These are phyloP conservation scores for Hypoxylon sp. DNA, from an alignment of 2,329 filamentous ascomycete genomes.

Conservation along the genomic window DNA sequence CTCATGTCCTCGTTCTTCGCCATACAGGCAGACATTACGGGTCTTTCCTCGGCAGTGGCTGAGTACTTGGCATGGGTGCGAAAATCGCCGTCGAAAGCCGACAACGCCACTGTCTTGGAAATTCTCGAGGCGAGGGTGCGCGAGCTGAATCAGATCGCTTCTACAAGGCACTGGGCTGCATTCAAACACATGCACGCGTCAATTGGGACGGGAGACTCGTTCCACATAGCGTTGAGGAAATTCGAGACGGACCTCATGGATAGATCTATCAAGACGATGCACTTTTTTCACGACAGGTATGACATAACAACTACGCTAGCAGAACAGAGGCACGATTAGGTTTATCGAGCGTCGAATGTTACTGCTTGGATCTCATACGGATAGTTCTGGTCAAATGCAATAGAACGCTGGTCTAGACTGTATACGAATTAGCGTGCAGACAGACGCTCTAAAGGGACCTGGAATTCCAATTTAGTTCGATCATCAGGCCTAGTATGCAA, in stretches of 20 bases:
- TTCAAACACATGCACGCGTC: conserved; percentile 11
- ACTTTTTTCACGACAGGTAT: conserved; percentile 7
- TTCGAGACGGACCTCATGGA: conserved; percentile 3
- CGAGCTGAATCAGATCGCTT: conserved; percentile 10
- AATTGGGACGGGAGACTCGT: not conserved
- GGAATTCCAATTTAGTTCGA: not conserved
- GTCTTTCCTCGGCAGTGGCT: conserved; percentile 3
- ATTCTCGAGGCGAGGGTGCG: conserved; percentile 8
- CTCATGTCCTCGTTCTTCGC: conserved; percentile 2
- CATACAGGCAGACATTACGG: conserved; percentile 8
- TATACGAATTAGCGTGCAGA: not conserved
- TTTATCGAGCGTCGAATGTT: no score
- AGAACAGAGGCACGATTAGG: conserved; percentile 1
- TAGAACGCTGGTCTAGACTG: no score
- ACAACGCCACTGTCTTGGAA: not conserved
- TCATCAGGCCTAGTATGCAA: not conserved
- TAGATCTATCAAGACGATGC: not conserved
- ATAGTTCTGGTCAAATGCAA: not conserved
- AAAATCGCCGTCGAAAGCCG: not conserved
- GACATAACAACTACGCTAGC: conserved; percentile 4
- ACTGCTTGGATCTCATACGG: not conserved
- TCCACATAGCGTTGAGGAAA: not conserved
- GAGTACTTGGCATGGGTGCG: conserved; percentile 11
- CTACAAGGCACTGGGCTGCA: not conserved
- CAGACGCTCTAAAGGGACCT: not conserved